phyloP scores from a whole-genome alignment of 2,329 filamentous ascomycete species.

The Gaeumannomyces tritici region DNA sequence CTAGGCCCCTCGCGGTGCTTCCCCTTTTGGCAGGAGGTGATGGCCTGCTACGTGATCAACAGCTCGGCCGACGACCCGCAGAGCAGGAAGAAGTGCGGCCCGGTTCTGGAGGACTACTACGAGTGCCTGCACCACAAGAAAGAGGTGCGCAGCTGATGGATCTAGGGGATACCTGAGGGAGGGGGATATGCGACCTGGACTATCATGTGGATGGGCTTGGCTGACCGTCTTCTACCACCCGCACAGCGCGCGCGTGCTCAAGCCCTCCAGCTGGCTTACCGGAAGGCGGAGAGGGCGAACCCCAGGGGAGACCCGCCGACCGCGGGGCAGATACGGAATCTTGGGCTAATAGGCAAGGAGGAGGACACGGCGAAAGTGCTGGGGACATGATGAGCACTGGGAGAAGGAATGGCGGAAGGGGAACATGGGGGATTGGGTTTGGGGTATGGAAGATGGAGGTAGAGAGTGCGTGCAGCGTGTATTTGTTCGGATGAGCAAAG shows the following conservation, averaged over 20 bases:
- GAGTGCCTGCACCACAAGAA: constrained; percentile 99
- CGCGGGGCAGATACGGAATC: constrained; percentile 75
- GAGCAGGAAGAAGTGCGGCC: constrained; percentile 80
- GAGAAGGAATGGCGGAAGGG: background rate
- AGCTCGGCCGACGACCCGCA: constrained; percentile 66
- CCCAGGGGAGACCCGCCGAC: constrained; percentile 73
- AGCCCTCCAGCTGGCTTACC: constrained; percentile 75
- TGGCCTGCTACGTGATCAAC: constrained; percentile 97
- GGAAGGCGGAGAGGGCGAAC: constrained; percentile 66
- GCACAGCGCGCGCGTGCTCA: constrained; percentile 65
- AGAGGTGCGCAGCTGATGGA: constrained; percentile 53
- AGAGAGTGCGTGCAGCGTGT: background rate
- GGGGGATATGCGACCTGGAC: background rate
- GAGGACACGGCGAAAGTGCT: constrained; percentile 62
- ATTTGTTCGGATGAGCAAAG: background rate
- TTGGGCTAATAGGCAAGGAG: constrained; percentile 76
- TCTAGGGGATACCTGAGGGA: background rate
- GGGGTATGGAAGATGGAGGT: background rate
- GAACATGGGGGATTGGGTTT: too few species aligned
- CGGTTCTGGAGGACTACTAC: constrained; percentile 90
- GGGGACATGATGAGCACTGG: constrained; percentile 14
- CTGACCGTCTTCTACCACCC: background rate
- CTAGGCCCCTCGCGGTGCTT: constrained; percentile 72
- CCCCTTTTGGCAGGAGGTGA: constrained; percentile 98
- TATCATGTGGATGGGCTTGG: background rate